Base-by-base conservation (phyloP, 768 basidiomycete species). In the Chalciporus chontae region DNA sequence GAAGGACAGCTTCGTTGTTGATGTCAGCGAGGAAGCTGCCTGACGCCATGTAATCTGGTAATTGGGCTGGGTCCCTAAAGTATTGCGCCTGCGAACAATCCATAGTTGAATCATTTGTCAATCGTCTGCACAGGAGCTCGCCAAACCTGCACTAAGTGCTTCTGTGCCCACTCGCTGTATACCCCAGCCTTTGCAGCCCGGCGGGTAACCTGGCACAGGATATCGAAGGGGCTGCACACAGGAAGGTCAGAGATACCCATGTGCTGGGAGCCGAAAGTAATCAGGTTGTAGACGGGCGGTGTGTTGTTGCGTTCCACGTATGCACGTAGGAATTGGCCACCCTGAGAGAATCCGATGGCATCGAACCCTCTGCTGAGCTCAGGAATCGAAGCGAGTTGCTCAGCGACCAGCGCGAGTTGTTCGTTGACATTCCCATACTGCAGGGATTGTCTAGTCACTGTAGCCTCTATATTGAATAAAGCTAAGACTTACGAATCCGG, bases 331-430 rank as follows among this genome's bases (percentile, higher is more conserved):
- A 94, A 93, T 61, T 91, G 91, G 5, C 90, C 90, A 17, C 85
- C 90, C 77, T 94, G 91, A 1, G 90, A 93, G 67, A 94, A 85
- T 1, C 91, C 91, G 45, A 94, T 83, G 14, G 87, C 91, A 62
- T 92, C 90, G 57, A 93, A 94, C 3, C 91, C 91, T 24, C 60
- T 59, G 42, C 72, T 53, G 14, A 94, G 76, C 58, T 91, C 83
- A 1, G 80, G 74, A 29, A 93, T 76, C 1, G 67, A 73, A 26
- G 73, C 69, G 4, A 94, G 69, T 62, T 93, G 87, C 24, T 75
- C 71, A 13, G 85, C 75, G 6, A 86, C 90, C 26, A 76, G 34
- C 18, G 73, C 76, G 4, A 94, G 59, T 61, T 94, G 91, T 5
- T 80, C 74, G 48, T 89, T 76, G 34, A 90, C 77, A 51, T 88